A percentile compares a stretch with the other conserved stretches of the same genome.
Evolutionary conservation across 2,329 filamentous ascomycete genomes (phyloP).

Genomic region (Pseudogymnoascus sp.): DNA sequence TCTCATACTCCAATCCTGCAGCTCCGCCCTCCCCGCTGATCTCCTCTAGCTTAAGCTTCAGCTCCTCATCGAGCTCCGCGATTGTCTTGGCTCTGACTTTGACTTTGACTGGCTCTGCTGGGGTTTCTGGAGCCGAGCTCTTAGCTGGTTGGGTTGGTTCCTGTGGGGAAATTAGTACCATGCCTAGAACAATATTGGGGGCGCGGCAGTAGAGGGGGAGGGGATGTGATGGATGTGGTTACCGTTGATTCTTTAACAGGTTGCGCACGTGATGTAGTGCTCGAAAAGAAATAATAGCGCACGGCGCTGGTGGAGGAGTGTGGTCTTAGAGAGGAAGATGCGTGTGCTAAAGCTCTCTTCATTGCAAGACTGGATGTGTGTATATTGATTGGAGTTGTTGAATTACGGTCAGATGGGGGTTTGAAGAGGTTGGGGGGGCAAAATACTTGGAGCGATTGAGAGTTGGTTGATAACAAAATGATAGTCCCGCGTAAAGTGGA

Average conservation of each 20-base stretch:
- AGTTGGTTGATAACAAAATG: not conserved
- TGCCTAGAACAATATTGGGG: not conserved
- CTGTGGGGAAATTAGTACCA: not conserved
- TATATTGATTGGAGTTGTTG: not conserved
- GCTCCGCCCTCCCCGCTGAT: conserved; percentile 62
- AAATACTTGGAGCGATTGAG: not conserved
- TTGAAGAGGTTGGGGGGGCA: not conserved
- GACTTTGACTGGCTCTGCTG: not conserved
- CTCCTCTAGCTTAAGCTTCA: conserved; percentile 55
- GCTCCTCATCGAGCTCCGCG: conserved; percentile 56
- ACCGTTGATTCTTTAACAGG: not conserved
- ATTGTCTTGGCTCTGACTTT: conserved; percentile 40
- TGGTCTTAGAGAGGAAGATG: not conserved
- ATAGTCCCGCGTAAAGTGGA: not conserved
- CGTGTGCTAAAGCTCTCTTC: not conserved
- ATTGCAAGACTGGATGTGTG: not conserved
- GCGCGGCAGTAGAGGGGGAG: not conserved
- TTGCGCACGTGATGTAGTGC: not conserved
- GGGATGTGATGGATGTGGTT: not conserved
- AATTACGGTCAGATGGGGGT: not conserved
- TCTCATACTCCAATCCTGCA: conserved; percentile 65
- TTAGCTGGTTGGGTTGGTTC: not conserved
- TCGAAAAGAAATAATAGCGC: not conserved
- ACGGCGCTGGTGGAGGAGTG: not conserved
- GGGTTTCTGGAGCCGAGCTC: not conserved